Conservation (phyloP, 208 protist species). For the Crithidia sp. region DNA sequence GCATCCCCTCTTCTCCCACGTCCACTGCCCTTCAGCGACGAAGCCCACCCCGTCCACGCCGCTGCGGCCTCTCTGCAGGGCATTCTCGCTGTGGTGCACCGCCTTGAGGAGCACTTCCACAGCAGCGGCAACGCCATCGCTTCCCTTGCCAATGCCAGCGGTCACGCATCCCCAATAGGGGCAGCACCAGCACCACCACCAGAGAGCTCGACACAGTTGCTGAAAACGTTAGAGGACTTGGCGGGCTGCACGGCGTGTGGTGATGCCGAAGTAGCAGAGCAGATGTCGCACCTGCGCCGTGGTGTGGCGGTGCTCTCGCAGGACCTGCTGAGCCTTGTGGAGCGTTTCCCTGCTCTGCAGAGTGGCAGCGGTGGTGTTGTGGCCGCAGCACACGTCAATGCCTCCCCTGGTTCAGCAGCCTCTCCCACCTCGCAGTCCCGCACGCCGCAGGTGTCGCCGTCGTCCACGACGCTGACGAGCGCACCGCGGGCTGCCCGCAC, state of each 20-base stretch:
- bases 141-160: neutral
- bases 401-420: neutral
- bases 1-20: slow-evolving; percentile 4
- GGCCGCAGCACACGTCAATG: neutral
- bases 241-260: slow-evolving; percentile 15
- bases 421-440: neutral
- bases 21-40: neutral
- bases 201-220: slow-evolving; percentile 2
- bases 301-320: slow-evolving; percentile 33
- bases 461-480: neutral
- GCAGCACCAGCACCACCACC: neutral
- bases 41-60: neutral
- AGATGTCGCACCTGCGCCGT: slow-evolving; percentile 30
- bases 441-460: slow-evolving; percentile 10
- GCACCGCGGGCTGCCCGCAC: neutral
- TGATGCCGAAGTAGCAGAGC: slow-evolving; percentile 36
- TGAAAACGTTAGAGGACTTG: slow-evolving; percentile 28
- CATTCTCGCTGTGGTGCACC: neutral
- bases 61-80: slow-evolving; percentile 3
- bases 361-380: neutral
- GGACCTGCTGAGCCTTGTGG: slow-evolving; percentile 25
- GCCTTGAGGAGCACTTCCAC: slow-evolving; percentile 3
- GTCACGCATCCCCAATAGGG: neutral
- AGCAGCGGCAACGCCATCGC: slow-evolving; percentile 2
- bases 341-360: slow-evolving; percentile 22